Conservation (phyloP, 2,329 filamentous ascomycete species). For the Colletotrichum sp. region DNA sequence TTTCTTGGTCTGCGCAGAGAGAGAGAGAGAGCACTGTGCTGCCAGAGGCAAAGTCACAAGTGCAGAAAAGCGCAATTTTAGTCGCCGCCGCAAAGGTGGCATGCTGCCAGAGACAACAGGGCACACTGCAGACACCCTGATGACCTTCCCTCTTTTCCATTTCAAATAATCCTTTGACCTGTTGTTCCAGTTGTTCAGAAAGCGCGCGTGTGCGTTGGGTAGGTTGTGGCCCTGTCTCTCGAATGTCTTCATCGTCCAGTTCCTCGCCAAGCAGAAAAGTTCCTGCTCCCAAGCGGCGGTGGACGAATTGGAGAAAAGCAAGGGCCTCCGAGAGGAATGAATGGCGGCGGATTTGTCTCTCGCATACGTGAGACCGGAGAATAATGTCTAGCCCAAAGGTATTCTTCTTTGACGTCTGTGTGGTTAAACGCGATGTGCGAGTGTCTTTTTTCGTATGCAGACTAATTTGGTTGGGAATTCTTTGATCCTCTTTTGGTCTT, state of each 20-base stretch:
- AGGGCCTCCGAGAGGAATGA: not conserved
- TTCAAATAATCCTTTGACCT: not conserved
- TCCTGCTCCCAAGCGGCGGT: not conserved
- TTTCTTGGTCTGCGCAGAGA: not conserved
- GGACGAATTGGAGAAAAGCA: not conserved
- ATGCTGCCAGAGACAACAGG: not conserved
- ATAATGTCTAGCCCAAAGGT: not conserved
- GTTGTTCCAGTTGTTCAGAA: not conserved
- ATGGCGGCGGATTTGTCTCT: not conserved
- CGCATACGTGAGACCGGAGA: constrained; percentile 3
- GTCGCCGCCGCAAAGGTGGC: not conserved
- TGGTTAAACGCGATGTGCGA: not conserved
- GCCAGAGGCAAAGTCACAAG: not conserved
- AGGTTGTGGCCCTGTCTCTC: not conserved
- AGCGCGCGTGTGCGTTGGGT: not conserved
- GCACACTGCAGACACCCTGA: not conserved
- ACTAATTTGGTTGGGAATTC: constrained; percentile 14
- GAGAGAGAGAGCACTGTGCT: not conserved
- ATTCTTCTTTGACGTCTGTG: not conserved
- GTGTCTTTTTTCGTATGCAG: not conserved
- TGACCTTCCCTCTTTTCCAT: not conserved
- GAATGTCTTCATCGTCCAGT: not conserved
- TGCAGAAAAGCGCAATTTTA: not conserved
- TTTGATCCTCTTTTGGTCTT: not conserved
- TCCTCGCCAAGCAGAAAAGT: not conserved